phyloP scores from a whole-genome alignment of 257 asterid species.

The Solanum acaule region DNA sequence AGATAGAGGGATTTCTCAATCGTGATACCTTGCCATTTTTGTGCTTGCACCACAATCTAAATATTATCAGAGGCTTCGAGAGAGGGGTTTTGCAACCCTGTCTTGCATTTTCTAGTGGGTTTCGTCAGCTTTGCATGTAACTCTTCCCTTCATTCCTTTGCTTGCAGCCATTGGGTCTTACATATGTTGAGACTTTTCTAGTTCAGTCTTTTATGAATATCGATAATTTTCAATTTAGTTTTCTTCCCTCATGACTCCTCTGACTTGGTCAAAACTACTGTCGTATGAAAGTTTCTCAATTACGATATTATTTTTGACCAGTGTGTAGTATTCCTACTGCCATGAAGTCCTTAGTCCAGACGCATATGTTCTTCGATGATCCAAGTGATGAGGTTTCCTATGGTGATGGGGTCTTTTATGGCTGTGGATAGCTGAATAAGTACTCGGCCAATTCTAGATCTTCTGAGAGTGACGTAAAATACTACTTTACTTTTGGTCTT shows the following conservation, averaged over 20 bases:
- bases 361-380: background rate
- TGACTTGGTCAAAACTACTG: background rate
- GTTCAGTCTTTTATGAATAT: background rate
- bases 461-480: background rate
- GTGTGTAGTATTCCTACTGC: background rate
- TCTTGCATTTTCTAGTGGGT: background rate
- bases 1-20: background rate
- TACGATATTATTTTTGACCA: background rate
- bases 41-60: background rate
- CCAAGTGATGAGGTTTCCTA: background rate
- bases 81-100: background rate
- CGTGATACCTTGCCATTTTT: background rate
- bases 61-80: background rate
- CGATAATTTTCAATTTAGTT: background rate
- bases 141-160: background rate
- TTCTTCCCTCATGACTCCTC: background rate
- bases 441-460: background rate
- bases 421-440: background rate
- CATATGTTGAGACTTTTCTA: background rate
- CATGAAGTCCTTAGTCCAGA: background rate
- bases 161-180: background rate
- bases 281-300: background rate
- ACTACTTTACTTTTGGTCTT: background rate
- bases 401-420: background rate
- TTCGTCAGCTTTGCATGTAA: background rate